phyloP scores from a whole-genome alignment of 2,329 filamentous ascomycete species.

The Verticillium dahliae region DNA sequence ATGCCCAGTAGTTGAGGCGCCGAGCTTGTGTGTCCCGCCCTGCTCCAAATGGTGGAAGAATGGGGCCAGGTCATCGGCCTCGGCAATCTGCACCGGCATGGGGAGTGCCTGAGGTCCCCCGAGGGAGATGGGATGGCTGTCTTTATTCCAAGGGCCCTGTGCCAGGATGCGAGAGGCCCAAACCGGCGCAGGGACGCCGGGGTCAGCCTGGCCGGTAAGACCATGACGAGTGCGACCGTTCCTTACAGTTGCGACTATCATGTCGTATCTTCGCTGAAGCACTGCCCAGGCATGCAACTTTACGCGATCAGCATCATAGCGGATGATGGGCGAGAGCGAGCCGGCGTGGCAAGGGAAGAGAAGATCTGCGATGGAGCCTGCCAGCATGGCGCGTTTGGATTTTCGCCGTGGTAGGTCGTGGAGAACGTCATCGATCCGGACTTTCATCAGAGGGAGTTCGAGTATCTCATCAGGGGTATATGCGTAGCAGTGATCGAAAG shows the following conservation, averaged over 20 bases:
- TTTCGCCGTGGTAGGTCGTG: slow-evolving; percentile 26
- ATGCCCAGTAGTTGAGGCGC: slow-evolving; percentile 14
- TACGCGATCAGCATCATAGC: slow-evolving; percentile 28
- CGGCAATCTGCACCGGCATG: slow-evolving; percentile 25
- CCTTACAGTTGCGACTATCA: slow-evolving; percentile 21
- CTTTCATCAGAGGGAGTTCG: slow-evolving; percentile 20
- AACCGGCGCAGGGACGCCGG: slow-evolving; percentile 23
- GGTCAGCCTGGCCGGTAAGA: slow-evolving; percentile 21
- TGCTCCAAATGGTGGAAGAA: slow-evolving; percentile 24
- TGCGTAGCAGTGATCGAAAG: slow-evolving; percentile 19
- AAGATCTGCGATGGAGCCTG: slow-evolving; percentile 21
- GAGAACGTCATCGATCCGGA: slow-evolving; percentile 22
- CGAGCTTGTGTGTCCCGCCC: slow-evolving; percentile 21
- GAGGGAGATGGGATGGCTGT: slow-evolving; percentile 21
- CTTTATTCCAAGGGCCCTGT: slow-evolving; percentile 26
- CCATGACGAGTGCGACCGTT: slow-evolving; percentile 21
- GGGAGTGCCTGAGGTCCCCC: slow-evolving; percentile 23
- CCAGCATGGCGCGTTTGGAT: slow-evolving; percentile 22
- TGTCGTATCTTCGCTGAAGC: slow-evolving; percentile 27
- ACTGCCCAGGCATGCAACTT: slow-evolving; percentile 26
- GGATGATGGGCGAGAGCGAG: slow-evolving; percentile 28
- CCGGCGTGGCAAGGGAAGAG: slow-evolving; percentile 26
- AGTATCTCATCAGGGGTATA: slow-evolving; percentile 29
- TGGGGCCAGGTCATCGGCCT: slow-evolving; percentile 22
- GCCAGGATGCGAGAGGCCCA: slow-evolving; percentile 24